phyloP scores from a whole-genome alignment of 106 monocot genomes.

The Allium sativum region DNA sequence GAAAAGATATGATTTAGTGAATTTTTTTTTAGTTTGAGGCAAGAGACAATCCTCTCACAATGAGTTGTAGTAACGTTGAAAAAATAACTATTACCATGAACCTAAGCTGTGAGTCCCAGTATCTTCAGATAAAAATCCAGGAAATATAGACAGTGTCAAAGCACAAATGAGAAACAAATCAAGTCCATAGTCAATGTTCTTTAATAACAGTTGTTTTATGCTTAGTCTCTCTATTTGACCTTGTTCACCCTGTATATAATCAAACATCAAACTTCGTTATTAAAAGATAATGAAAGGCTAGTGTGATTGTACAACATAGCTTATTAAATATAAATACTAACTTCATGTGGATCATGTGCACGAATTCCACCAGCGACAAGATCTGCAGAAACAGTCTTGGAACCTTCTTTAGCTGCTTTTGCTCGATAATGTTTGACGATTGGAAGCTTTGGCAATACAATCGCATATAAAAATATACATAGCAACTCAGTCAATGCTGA shows the following conservation, averaged over 20 bases:
- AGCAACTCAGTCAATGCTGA: slow-evolving; percentile 60
- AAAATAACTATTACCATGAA: slow-evolving; percentile 22
- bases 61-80: background rate
- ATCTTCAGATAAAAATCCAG: slow-evolving; percentile 44
- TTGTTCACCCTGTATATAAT: slow-evolving; percentile 3
- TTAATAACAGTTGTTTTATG: slow-evolving; percentile 23
- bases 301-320: background rate
- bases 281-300: background rate
- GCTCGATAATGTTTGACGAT: slow-evolving; percentile 49
- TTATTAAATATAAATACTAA: slow-evolving; percentile 8
- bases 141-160: slow-evolving; percentile 42
- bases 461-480: slow-evolving; percentile 65
- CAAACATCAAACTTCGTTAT: background rate
- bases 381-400: slow-evolving; percentile 61
- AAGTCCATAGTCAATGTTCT: slow-evolving; percentile 34
- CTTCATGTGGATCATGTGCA: too few relatives aligned
- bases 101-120: slow-evolving; percentile 40
- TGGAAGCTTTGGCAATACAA: slow-evolving; percentile 72
- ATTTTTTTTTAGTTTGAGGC: too few relatives aligned
- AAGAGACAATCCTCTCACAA: too few relatives aligned
- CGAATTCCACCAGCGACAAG: slow-evolving; percentile 56
- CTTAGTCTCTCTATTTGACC: slow-evolving; percentile 9
- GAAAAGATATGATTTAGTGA: too few relatives aligned
- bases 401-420: slow-evolving; percentile 63
- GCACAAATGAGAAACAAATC: slow-evolving; percentile 29